phyloP scores from a whole-genome alignment of 140 eudicot genomes.

The Flaveria floridana region DNA sequence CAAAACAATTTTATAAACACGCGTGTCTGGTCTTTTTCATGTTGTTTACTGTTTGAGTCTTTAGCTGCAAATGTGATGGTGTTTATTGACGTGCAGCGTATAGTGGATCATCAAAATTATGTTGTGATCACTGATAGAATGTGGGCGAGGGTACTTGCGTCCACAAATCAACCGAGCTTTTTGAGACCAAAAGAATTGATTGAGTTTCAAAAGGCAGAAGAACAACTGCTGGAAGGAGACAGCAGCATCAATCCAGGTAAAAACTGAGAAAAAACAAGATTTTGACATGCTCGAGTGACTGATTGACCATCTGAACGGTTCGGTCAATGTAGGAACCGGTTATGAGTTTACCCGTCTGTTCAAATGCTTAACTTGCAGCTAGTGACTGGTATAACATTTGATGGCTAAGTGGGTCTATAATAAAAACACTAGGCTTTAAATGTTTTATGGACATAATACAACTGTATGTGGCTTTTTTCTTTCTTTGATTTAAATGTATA shows the following conservation, averaged over 20 bases:
- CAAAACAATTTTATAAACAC: background rate
- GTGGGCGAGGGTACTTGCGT: slow-evolving; percentile 86
- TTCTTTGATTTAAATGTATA: slow-evolving; percentile 1
- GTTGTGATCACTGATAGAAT: slow-evolving; percentile 81
- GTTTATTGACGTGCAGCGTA: slow-evolving; percentile 56
- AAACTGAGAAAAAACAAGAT: slow-evolving; percentile 30
- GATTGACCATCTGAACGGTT: slow-evolving; percentile 41
- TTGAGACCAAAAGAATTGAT: slow-evolving; percentile 43
- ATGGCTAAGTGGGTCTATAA: slow-evolving; percentile 28
- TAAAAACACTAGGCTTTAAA: slow-evolving; percentile 29
- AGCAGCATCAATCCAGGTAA: slow-evolving; percentile 41
- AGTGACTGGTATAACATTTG: slow-evolving; percentile 34
- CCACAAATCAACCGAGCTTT: slow-evolving; percentile 81
- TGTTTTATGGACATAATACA: slow-evolving; percentile 4
- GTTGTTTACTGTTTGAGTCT: background rate
- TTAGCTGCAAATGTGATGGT: slow-evolving; percentile 5
- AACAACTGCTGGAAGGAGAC: slow-evolving; percentile 38
- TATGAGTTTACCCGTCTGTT: slow-evolving; percentile 42
- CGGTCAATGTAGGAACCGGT: slow-evolving; percentile 49
- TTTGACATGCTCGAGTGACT: slow-evolving; percentile 42
- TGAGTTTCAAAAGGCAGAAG: slow-evolving; percentile 42
- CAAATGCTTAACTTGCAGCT: slow-evolving; percentile 51
- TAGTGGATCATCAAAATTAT: slow-evolving; percentile 57
- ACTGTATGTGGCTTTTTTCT: background rate
- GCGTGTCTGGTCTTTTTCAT: slow-evolving; percentile 2